Evolutionary conservation across 768 basidiomycete species (phyloP), one percentile per base, ranked within the genome.

Genomic region (Mycena filopes): DNA sequence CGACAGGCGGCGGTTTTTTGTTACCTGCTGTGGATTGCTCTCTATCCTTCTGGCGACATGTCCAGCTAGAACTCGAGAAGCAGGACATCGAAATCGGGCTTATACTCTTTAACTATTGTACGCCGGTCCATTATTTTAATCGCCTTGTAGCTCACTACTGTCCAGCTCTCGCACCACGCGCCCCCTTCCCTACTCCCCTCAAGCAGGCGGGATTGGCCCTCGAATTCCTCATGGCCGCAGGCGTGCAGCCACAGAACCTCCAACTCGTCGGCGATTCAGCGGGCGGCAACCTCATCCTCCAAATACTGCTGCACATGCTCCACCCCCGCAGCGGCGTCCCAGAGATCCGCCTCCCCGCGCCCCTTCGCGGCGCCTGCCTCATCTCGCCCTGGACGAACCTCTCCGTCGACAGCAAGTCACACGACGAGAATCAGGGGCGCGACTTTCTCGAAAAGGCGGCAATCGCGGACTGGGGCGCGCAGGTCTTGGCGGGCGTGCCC

Each of bases 301-400:
- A 77, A 61, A 40, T 77, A 43, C 62, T 80, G 55, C 72, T 69
- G 23, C 78, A 80, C 43, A 66, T 76, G 15, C 66, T 80, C 2
- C 77, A 77, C 28, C 78, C 79, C 10, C 57, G 73, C 26, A 60
- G 61, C 6, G 65, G 50, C 50, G 65, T 79, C 16, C 72, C 74
- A 6, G 18, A 53, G 18, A 55, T 77, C 55, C 33, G 55, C 11
- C 67, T 74, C 23, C 56, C 66, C 23, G 60, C 72, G 11, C 70
- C 55, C 2, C 33, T 79, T 28, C 70, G 74, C 20, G 74, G 76
- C 15, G 67, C 60, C 4, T 72, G 62, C 41, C 63, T 78, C 33
- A 70, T 80, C 48, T 78, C 78, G 0, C 80, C 81, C 16, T 83
- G 81, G 82, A 70, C 74, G 5, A 66, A 62, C 41, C 70, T 80